These are phyloP conservation scores for Agastache rugosa DNA, from an alignment of 257 asterid species.

Conservation along the genomic window DNA sequence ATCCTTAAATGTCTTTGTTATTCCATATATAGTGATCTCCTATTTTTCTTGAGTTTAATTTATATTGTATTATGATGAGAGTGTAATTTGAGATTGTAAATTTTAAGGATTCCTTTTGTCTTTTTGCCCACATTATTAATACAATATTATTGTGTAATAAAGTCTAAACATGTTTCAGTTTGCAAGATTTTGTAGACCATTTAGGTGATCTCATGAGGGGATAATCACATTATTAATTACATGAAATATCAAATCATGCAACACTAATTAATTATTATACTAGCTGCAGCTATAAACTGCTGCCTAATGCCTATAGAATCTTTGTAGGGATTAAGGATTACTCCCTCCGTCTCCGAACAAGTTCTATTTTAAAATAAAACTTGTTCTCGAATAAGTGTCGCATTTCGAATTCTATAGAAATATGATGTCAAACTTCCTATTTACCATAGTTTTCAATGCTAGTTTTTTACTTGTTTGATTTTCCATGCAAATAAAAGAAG, in stretches of 20 bases:
- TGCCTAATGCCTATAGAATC: background rate
- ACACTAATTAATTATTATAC: background rate
- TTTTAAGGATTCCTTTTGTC: background rate
- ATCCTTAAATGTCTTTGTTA: background rate
- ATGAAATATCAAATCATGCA: background rate
- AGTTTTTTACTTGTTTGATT: no score
- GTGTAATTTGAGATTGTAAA: background rate
- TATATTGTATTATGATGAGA: background rate
- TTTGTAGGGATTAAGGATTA: slow-evolving; percentile 5
- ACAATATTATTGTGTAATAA: background rate
- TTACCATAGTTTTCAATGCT: no score
- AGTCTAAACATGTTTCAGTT: slow-evolving; percentile 28
- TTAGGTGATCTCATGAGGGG: slow-evolving; percentile 16
- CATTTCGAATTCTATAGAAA: no score
- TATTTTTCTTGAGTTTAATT: background rate
- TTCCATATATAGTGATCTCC: background rate
- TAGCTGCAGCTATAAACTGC: slow-evolving; percentile 19
- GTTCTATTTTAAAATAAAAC: no score
- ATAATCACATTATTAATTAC: background rate
- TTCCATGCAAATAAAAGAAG: no score
- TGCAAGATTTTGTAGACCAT: slow-evolving; percentile 32
- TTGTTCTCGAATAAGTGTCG: no score
- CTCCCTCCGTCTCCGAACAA: no score
- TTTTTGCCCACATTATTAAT: background rate
- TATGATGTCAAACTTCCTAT: no score